These are phyloP conservation scores for Verticillium klebahnii DNA, from an alignment of 2,329 filamentous ascomycete genomes.

Conservation along the genomic window DNA sequence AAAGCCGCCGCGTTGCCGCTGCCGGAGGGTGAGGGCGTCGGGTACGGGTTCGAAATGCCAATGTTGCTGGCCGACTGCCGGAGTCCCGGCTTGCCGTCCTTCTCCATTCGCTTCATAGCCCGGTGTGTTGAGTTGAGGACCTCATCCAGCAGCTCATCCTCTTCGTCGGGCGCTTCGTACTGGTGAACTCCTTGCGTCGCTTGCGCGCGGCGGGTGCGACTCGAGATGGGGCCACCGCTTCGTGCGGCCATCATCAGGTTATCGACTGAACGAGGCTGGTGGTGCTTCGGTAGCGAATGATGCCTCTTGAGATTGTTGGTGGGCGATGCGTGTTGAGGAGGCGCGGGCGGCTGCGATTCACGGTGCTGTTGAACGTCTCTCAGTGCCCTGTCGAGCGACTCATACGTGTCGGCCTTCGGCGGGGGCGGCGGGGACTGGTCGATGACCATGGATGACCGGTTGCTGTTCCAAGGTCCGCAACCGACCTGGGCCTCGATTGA, in stretches of 20 bases:
- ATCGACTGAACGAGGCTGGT: slow-evolving; percentile 59
- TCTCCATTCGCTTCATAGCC: slow-evolving; percentile 68
- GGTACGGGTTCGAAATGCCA: slow-evolving; percentile 57
- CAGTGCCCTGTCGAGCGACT: slow-evolving; percentile 56
- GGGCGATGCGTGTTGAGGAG: slow-evolving; percentile 48
- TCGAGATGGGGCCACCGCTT: slow-evolving; percentile 60
- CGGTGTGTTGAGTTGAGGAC: slow-evolving; percentile 72
- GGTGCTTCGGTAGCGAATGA: slow-evolving; percentile 56
- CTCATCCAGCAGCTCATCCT: slow-evolving; percentile 93
- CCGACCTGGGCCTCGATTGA: slow-evolving; percentile 92
- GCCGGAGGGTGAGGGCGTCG: slow-evolving; percentile 71
- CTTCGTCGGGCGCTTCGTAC: slow-evolving; percentile 93
- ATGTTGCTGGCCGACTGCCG: slow-evolving; percentile 63
- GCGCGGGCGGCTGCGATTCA: slow-evolving; percentile 43
- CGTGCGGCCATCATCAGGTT: slow-evolving; percentile 55
- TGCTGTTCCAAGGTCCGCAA: slow-evolving; percentile 83
- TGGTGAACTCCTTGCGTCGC: slow-evolving; percentile 71
- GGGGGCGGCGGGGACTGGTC: slow-evolving; percentile 51
- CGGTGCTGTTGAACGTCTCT: slow-evolving; percentile 47
- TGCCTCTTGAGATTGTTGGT: slow-evolving; percentile 57
- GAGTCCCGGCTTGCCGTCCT: slow-evolving; percentile 42
- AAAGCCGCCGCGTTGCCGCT: slow-evolving; percentile 76
- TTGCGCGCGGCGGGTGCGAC: slow-evolving; percentile 74
- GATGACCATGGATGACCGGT: slow-evolving; percentile 77
- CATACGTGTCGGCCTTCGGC: slow-evolving; percentile 50